Percentiles rank a stretch among this genome's conserved stretches.
phyloP scores from a whole-genome alignment of 148 eudicot species.

The Chenopodium suecicum region DNA sequence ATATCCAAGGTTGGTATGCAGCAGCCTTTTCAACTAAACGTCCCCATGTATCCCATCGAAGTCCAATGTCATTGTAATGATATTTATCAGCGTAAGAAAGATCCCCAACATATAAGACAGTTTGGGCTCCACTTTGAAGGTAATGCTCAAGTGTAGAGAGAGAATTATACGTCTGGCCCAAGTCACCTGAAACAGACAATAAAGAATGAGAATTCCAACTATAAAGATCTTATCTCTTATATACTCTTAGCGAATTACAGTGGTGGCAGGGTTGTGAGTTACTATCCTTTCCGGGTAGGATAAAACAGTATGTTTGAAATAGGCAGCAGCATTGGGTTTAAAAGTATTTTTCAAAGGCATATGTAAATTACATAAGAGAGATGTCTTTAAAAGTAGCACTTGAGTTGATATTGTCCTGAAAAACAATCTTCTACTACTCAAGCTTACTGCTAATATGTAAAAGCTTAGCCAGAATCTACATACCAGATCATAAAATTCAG shows the following conservation, averaged over 20 bases:
- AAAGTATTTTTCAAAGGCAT: neutral
- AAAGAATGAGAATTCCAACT: neutral
- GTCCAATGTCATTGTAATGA: constrained; percentile 59
- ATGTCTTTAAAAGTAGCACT: neutral
- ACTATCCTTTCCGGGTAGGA: neutral
- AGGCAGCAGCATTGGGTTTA: neutral
- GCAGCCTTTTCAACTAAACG: constrained; percentile 67
- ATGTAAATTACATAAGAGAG: neutral
- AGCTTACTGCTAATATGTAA: neutral
- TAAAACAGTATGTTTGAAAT: neutral
- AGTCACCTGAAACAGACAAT: constrained; percentile 60
- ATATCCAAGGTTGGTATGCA: constrained; percentile 95
- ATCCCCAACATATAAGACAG: constrained; percentile 87
- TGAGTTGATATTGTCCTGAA: neutral
- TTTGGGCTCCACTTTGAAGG: constrained; percentile 58
- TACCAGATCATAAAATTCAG: neutral
- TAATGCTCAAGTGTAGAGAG: constrained; percentile 78
- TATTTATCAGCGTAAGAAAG: constrained; percentile 92
- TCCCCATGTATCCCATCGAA: constrained; percentile 96
- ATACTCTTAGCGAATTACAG: neutral
- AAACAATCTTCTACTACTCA: neutral
- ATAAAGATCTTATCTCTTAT: neutral
- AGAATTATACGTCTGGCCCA: constrained; percentile 93
- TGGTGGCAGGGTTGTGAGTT: neutral
- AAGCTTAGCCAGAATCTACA: neutral